Conservation (phyloP, 345 rosid genomes). For the Salix udensis region DNA sequence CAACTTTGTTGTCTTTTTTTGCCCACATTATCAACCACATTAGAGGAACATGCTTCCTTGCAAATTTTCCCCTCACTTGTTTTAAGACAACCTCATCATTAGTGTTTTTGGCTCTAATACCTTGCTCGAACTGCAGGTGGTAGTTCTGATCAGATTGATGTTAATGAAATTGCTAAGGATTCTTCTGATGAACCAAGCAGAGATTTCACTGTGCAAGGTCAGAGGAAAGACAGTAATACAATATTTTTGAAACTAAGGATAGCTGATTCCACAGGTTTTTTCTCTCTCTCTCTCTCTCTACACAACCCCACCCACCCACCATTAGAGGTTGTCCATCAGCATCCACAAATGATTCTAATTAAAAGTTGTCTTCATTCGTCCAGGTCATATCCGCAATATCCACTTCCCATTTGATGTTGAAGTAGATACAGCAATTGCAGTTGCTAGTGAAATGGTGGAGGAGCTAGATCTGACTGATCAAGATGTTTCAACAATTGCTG, state of each 20-base stretch:
- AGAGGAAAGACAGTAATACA: conserved; percentile 67
- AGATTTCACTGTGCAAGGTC: conserved; percentile 76
- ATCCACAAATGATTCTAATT: neutral
- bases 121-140: conserved; percentile 34
- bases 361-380: conserved; percentile 4
- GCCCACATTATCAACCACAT: neutral
- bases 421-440: conserved; percentile 79
- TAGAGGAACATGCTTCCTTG: neutral
- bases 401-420: conserved; percentile 92
- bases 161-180: conserved; percentile 19
- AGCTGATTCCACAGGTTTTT: conserved; percentile 75
- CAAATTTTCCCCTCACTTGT: neutral
- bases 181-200: conserved; percentile 36
- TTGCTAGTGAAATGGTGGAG: conserved; percentile 94
- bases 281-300: conserved; percentile 13
- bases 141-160: conserved; percentile 24
- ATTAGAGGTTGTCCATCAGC: neutral
- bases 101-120: conserved; percentile 6
- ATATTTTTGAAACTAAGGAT: conserved; percentile 83
- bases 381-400: conserved; percentile 81
- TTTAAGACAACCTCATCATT: neutral
- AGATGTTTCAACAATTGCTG: conserved; percentile 69
- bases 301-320: no score
- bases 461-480: conserved; percentile 88
- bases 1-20: neutral